phyloP scores from a whole-genome alignment of 768 basidiomycete genomes.

The Tylopilus cervinicoccineus region DNA sequence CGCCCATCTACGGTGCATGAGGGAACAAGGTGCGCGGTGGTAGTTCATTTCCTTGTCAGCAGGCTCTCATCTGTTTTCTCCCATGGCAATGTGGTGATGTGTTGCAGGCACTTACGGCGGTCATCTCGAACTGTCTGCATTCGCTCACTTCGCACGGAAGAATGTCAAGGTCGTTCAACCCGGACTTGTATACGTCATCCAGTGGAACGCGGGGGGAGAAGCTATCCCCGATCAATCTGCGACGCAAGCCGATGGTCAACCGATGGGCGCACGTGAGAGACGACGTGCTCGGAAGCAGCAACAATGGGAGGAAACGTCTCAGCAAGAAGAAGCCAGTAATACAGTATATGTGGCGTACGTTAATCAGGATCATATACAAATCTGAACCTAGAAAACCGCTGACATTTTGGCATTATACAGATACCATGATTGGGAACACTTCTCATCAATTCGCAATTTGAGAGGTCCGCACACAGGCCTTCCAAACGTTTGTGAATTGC shows the following conservation, averaged over 20 bases:
- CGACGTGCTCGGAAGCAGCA: constrained; percentile 40
- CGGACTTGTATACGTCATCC: constrained; percentile 85
- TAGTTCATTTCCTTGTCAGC: background rate
- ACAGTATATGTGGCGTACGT: constrained; percentile 86
- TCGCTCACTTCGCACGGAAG: constrained; percentile 72
- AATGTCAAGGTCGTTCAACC: constrained; percentile 94
- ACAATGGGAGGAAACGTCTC: constrained; percentile 20
- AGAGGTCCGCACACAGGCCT: constrained; percentile 78
- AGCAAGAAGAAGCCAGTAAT: constrained; percentile 24
- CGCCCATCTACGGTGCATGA: constrained; percentile 72
- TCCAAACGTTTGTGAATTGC: constrained; percentile 56
- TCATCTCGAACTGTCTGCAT: constrained; percentile 90
- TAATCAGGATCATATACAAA: constrained; percentile 7
- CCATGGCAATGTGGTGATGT: constrained; percentile 12
- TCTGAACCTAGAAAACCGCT: constrained; percentile 2
- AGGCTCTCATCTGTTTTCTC: constrained; percentile 8
- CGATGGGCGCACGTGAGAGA: constrained; percentile 40
- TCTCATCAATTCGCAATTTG: constrained; percentile 87
- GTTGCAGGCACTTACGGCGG: constrained; percentile 80
- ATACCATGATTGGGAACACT: constrained; percentile 94
- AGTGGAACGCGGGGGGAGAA: constrained; percentile 66
- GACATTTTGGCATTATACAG: constrained; percentile 35
- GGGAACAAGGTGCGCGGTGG: constrained; percentile 57
- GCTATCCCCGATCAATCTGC: constrained; percentile 25
- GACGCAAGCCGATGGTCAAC: constrained; percentile 23